Conservation (phyloP, 805 yeast species). For the Wickerhamiella vanderwaltii region DNA sequence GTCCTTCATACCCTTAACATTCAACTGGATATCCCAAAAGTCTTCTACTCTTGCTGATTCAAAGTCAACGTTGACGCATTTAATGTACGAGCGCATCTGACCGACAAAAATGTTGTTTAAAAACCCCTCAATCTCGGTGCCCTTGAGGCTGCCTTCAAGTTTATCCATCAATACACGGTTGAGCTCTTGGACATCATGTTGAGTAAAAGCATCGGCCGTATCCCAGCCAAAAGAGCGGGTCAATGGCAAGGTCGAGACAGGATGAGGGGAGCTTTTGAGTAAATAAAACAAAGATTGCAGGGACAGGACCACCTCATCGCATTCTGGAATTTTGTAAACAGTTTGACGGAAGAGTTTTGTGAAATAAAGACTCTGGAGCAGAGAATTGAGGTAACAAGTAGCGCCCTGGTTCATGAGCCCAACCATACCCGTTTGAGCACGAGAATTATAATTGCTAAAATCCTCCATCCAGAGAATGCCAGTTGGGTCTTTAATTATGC, state of each 20-base stretch:
- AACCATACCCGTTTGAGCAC: slow-evolving; percentile 75
- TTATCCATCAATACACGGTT: slow-evolving; percentile 92
- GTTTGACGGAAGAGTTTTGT: slow-evolving; percentile 71
- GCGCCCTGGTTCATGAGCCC: slow-evolving; percentile 97
- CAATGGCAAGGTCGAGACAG: slow-evolving; percentile 75
- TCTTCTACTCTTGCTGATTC: slow-evolving; percentile 88
- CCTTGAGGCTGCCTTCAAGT: slow-evolving; percentile 82
- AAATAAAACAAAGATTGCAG: slow-evolving; percentile 79
- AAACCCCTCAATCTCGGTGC: slow-evolving; percentile 63
- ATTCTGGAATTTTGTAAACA: slow-evolving; percentile 77
- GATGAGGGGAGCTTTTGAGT: slow-evolving; percentile 56
- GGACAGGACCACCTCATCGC: slow-evolving; percentile 64
- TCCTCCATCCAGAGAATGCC: slow-evolving; percentile 84
- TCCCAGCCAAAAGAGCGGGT: slow-evolving; percentile 98
- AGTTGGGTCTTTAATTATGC: slow-evolving; percentile 75
- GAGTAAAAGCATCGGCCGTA: slow-evolving; percentile 86
- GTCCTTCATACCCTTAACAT: slow-evolving; percentile 70
- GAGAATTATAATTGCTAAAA: slow-evolving; percentile 66
- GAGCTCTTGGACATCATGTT: slow-evolving; percentile 95
- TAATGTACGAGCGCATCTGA: slow-evolving; percentile 87
- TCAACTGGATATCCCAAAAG: slow-evolving; percentile 95
- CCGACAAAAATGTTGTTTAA: slow-evolving; percentile 84
- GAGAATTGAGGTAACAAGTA: slow-evolving; percentile 88
- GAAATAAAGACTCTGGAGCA: slow-evolving; percentile 79
- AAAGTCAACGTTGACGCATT: slow-evolving; percentile 84